Evolutionary conservation across 2,329 filamentous ascomycete genomes (phyloP), one percentile per base, ranked within the genome.

Genomic region (Penicillium occitanis): DNA sequence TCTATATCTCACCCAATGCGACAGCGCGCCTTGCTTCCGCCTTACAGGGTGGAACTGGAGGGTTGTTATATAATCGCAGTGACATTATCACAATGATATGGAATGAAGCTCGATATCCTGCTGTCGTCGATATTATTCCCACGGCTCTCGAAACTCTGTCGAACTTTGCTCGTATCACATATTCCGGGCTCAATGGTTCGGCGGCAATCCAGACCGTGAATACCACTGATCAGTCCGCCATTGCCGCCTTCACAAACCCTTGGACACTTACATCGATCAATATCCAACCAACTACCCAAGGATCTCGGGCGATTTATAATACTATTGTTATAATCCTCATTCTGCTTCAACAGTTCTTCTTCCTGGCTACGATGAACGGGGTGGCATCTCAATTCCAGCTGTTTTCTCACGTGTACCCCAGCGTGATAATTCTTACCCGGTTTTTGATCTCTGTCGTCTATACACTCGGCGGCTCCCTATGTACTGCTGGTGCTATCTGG

Each of bases 311-410:
- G 0, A 74, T 83, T 61, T 81, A 82, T 71, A 83, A 83, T 68
- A 83, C 80, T 0, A 70, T 82, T 6, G 73, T 77, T 3, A 77
- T 83, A 61, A 78, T 82, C 57, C 73, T 83, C 37, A 77, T 81
- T n/a, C 70, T 83, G 11, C 77, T 84, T 40, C 78, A 81, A 64
- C 78, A 83, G 67, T 84, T 84, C 73, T 83, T 83, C 74, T 84
- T 79, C 68, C 71, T 83, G 13, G 76, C 80, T 33, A 77, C 76
- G 51, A 69, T 83, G 67, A 84, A 84, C 69, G 80, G 79, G 14
- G 72, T 83, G n/a, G 77, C 75, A 51, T 67, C 64, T 3, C 70
- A 77, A 53, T 79, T 79, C 68, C 73, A 77, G 5, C 70, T 82
- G 19, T 82, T 78, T 71, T 69, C 65, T n/a, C 60, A 69, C 17